These are phyloP conservation scores for Prosopis cineraria DNA, from an alignment of 306 rosid species.

Conservation along the genomic window DNA sequence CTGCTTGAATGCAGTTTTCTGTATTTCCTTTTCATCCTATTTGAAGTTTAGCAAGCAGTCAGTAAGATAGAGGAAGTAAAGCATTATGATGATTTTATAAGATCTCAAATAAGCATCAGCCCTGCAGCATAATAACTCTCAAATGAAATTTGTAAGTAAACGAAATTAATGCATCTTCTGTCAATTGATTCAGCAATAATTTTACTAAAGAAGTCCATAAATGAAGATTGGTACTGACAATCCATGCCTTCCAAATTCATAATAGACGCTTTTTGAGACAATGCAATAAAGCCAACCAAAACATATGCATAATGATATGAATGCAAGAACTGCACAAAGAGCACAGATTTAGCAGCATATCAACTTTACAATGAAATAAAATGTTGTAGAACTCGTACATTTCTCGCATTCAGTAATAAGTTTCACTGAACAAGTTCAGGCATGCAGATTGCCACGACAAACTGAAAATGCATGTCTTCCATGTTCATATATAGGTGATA, in stretches of 20 bases:
- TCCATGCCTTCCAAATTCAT: background rate
- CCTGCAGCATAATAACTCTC: background rate
- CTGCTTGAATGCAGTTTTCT: slow-evolving; percentile 89
- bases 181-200: background rate
- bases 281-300: background rate
- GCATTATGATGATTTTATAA: background rate
- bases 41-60: slow-evolving; percentile 30
- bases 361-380: background rate
- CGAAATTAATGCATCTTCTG: background rate
- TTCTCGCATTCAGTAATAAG: background rate
- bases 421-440: background rate
- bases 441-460: background rate
- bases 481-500: background rate
- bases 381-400: background rate
- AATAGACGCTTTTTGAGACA: background rate
- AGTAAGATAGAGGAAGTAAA: slow-evolving; percentile 18
- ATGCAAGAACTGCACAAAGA: background rate
- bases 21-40: slow-evolving; percentile 96
- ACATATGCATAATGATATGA: background rate
- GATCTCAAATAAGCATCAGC: background rate
- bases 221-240: background rate
- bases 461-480: background rate
- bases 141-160: background rate
- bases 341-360: background rate
- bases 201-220: background rate